Base-by-base conservation (phyloP, 2,329 filamentous ascomycete genomes). In the Aspergillus ustus region DNA sequence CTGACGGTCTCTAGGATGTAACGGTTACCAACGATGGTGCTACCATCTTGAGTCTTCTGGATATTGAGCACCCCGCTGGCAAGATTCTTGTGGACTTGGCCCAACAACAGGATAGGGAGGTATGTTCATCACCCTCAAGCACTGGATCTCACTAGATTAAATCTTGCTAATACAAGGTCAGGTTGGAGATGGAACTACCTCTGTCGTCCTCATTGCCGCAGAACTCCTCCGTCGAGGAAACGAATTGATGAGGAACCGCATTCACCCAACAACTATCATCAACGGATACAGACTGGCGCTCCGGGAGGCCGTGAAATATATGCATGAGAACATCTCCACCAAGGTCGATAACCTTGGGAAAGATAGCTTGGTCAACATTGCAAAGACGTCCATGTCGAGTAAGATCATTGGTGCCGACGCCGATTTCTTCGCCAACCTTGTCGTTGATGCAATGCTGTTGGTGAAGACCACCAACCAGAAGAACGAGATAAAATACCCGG, bases 221-320 rank as follows among this genome's bases (percentile, higher is more conserved):
- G 95, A 99, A 83, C 89, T 99, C 68, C 84, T 99, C 74, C 88
- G 91, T 77, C 87, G 95, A 80, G 95, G 89, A 66, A 99, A 99
- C 83, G 95, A 99, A 82, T 87, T 99, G 69, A 96, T 98, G 91
- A 97, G 95, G 85, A 99, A 98, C 87, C 91, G 93, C 78, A 99
- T 99, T 87, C 95, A 99, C 82, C 96, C 95, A 60, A 99, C 95
- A 28, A 99, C 96, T 64, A 98, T 99, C 81, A 99, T 99, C 77
- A 98, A 93, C 65, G 95, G 95, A 73, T 99, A 99, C 86, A 88
- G 95, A 74, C 87, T 99, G 73, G 95, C 95, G 63, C 86, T 99
- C 69, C 87, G 95, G 73, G 95, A 99, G 84, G 95, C 95, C 62
- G 90, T 99, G 76, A 96, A 96, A 82, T 99, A 97, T 82, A 96